phyloP scores from a whole-genome alignment of 2,329 filamentous ascomycete species.

The Leptosphaerulina australis region DNA sequence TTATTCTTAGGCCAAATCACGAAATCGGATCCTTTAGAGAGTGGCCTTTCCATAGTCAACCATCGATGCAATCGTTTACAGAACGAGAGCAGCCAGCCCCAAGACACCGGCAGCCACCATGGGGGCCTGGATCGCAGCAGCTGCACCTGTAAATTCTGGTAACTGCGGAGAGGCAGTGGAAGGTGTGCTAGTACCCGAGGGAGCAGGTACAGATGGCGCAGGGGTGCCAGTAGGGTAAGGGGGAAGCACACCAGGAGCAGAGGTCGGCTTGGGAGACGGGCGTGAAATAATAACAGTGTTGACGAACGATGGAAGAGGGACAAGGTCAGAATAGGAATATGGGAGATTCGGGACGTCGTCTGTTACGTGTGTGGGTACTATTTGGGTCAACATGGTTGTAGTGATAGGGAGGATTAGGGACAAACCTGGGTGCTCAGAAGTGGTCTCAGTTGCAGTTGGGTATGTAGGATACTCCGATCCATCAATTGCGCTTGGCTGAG shows the following conservation, averaged over 20 bases:
- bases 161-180: background rate
- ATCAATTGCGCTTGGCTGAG: background rate
- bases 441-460: background rate
- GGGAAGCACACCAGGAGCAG: constrained; percentile 3
- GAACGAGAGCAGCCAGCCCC: constrained; percentile 26
- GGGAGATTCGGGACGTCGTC: constrained; percentile 9
- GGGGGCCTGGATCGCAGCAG: constrained; percentile 21
- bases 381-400: background rate
- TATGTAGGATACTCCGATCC: constrained; percentile 6
- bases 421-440: background rate
- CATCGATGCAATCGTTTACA: too few species aligned
- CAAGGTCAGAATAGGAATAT: background rate
- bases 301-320: constrained; percentile 6
- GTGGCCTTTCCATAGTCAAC: too few species aligned
- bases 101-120: constrained; percentile 25
- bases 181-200: constrained; percentile 14
- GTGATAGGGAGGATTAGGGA: background rate
- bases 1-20: too few species aligned
- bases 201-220: constrained; percentile 4
- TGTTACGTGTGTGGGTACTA: background rate
- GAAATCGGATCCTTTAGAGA: too few species aligned
- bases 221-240: constrained; percentile 20
- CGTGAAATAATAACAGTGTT: constrained; percentile 10
- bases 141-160: constrained; percentile 31
- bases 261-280: constrained; percentile 3